Evolutionary conservation across 331 rosid species (phyloP), one percentile per base, ranked within the genome.

Genomic region (Acacia pycnantha): DNA sequence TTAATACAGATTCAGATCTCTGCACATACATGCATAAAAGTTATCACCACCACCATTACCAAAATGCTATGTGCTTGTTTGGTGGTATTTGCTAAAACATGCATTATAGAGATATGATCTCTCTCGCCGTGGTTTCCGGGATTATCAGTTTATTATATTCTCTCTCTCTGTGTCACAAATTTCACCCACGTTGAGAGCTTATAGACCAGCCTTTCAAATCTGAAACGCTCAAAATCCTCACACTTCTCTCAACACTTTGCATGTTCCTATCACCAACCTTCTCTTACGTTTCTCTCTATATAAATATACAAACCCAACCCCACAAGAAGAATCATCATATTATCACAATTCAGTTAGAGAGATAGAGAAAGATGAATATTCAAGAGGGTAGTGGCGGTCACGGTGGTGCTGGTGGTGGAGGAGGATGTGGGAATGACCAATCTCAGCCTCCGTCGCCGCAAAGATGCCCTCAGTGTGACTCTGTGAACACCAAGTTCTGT

Each of bases 61-160:
- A 56, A 8, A 21, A 50, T 48, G 0, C 54, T 7, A 2, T 19
- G 46, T 43, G 12, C 12, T 54, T 7, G 3, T 26, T 82, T 24
- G 68, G 73, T 83, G 77, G 82, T 5, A 5, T 26, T 64, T 6
- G 70, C 58, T 31, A 31, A 24, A 74, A 54, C 86, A 81, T 40
- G 26, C 76, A 53, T 50, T 16, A 50, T 50, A 50, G n/a, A n/a
- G 5, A 15, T 15, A 1, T 16, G 8, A 21, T 19, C 24, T 53
- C 58, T 51, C 61, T 81, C 66, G 87, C 92, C 87, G 82, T 78
- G 86, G 88, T 79, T 88, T 83, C 56, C 73, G 50, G 48, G 8
- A 15, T 13, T 40, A 47, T 54, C 69, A 47, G 74, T 82, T 24
- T 35, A 8, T 19, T 33, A 73, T 81, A 83, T 83, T 85, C 82